Conservation (phyloP, 2,329 filamentous ascomycete species). For the Cladosporium sp. region DNA sequence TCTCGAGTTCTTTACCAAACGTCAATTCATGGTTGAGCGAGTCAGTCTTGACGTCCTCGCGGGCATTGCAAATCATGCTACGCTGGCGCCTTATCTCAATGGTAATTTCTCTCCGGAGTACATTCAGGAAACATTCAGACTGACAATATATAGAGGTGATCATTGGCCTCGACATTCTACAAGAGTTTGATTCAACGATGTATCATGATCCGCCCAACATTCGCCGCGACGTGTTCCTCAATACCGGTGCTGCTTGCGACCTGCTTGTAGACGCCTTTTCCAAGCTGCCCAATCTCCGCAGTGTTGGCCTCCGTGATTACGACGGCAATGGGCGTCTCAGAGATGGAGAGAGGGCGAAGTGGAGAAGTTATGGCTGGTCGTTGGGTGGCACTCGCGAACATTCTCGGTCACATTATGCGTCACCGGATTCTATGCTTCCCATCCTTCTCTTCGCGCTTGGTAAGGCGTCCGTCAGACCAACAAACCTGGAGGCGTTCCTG, state of each 20-base stretch:
- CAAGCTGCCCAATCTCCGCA: conserved; percentile 56
- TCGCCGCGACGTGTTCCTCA: conserved; percentile 28
- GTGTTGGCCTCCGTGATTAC: conserved; percentile 62
- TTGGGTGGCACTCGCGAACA: neutral
- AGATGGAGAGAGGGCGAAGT: conserved; percentile 46
- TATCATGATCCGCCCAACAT: conserved; percentile 25
- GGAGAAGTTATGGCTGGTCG: conserved; percentile 57
- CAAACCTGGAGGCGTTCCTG: conserved; percentile 31
- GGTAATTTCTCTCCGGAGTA: conserved; percentile 28
- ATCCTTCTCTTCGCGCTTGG: conserved; percentile 28
- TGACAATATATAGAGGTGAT: conserved; percentile 4
- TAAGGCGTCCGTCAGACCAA: conserved; percentile 20
- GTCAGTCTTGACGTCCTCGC: conserved; percentile 57
- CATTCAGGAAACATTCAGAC: conserved; percentile 6
- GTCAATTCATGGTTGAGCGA: conserved; percentile 64
- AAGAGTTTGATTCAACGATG: too few species aligned
- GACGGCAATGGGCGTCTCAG: conserved; percentile 51
- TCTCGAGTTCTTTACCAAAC: conserved; percentile 64
- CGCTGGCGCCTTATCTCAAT: conserved; percentile 43
- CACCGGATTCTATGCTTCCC: conserved; percentile 22
- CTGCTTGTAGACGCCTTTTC: conserved; percentile 60
- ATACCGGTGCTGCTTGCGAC: conserved; percentile 50
- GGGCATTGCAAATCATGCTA: conserved; percentile 43
- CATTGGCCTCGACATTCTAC: neutral
- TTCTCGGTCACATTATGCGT: neutral